Conservation (phyloP, 257 asterid genomes). For the Ilex aquifolium region DNA sequence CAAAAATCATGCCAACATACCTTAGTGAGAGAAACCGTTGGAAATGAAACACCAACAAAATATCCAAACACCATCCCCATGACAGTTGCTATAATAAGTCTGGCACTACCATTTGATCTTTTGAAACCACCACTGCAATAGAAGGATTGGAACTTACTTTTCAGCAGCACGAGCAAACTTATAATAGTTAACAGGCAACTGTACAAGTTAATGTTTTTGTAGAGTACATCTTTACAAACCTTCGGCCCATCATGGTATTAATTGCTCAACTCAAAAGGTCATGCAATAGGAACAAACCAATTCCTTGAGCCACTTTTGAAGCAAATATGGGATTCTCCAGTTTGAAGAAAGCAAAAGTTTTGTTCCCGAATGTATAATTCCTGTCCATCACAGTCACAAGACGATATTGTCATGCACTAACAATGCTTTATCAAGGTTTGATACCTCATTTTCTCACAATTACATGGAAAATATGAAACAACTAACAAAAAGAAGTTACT, state of each 20-base stretch:
- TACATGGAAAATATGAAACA: too few relatives aligned
- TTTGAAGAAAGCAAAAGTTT: constrained; percentile 14
- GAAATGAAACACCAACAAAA: constrained; percentile 86
- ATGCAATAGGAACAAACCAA: constrained; percentile 49
- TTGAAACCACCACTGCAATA: constrained; percentile 67
- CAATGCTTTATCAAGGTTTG: background rate
- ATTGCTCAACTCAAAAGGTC: constrained; percentile 47
- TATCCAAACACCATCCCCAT: constrained; percentile 94
- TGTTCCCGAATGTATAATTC: constrained; percentile 28
- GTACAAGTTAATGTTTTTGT: background rate
- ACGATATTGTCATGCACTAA: constrained; percentile 6
- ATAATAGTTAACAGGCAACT: too few relatives aligned
- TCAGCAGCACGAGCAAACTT: background rate
- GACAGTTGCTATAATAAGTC: constrained; percentile 71
- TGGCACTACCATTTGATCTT: constrained; percentile 66
- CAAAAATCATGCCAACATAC: constrained; percentile 34
- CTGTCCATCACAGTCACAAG: constrained; percentile 19
- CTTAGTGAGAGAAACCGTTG: constrained; percentile 71
- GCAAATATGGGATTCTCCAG: constrained; percentile 33
- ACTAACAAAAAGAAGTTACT: too few relatives aligned
- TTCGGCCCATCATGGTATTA: constrained; percentile 74
- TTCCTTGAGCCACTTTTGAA: constrained; percentile 35
- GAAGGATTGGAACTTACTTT: background rate
- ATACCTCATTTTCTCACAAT: too few relatives aligned
- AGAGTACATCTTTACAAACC: constrained; percentile 29